Evolutionary conservation across 805 yeast species (phyloP), one percentile per base, ranked within the genome.

Genomic region (Priceomyces castillae): DNA sequence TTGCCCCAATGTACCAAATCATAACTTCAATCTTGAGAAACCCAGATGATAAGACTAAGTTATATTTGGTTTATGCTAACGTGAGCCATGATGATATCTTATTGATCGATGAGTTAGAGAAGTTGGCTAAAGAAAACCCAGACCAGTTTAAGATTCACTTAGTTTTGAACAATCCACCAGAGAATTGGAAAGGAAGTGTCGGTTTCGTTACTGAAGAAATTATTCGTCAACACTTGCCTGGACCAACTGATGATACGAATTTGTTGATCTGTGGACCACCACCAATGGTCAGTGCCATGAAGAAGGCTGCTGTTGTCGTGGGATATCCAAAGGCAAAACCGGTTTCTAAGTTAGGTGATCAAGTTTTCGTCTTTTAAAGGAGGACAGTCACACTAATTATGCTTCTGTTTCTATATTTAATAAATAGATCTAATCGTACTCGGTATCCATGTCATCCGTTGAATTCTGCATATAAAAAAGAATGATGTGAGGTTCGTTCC

Each of bases 1-100:
- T 90, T 57, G 85, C 97, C 6, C 97, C 97, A 62, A 90, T 90
- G 97, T 88, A 81, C 67, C 97, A 90, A 72, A 83, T 90, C 53
- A 81, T 90, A 53, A 85, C 86, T 54, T 86, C 95, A 11, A 83
- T 90, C 52, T 81, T 82, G 55, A 69, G 73, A 44, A 81, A 90
- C 61, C 92, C 95, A 18, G 69, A 74, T 14, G 97, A 92, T 67
- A 76, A 73, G 39, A 90, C 97, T 46, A 77, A 81, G 57, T 80
- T 89, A 50, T 71, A 77, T 42, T 74, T 90, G 54, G 62, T 90
- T 34, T 92, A 85, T 61, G 97, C 96, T 56, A 88, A 86, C 57
- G 89, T 84, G 41, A 73, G 81, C 26, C 86, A 79, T 53, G 82
- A 79, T 42, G 97, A 90, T 66, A 88, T 90, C 57, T 71, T 90